Percentiles rank a stretch among this genome's conserved stretches.
Evolutionary conservation across 176 grass and related monocot genomes (phyloP).

Genomic region (Ensete ventricosum): DNA sequence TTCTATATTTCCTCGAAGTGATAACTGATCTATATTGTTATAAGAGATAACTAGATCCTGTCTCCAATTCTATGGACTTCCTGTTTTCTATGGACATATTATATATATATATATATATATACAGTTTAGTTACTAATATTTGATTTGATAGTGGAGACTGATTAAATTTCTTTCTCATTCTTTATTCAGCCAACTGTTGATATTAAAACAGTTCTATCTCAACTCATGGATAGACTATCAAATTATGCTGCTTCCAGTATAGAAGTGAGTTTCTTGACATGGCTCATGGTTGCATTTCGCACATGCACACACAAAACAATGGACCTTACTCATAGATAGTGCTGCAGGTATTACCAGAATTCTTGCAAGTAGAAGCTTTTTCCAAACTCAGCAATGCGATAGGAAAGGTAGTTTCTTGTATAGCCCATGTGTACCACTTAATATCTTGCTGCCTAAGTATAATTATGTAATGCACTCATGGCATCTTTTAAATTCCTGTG

Average conservation of each 20-base stretch:
- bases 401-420: slow-evolving; percentile 54
- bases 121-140: background rate
- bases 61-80: background rate
- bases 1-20: no score
- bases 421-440: background rate
- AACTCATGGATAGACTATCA: slow-evolving; percentile 93
- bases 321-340: slow-evolving; percentile 39
- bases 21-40: no score
- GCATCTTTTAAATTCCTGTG: background rate
- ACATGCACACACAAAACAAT: background rate
- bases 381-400: slow-evolving; percentile 88
- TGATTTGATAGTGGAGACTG: slow-evolving; percentile 5
- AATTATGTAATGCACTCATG: background rate
- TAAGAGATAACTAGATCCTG: background rate
- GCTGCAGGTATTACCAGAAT: slow-evolving; percentile 85
- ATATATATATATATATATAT: background rate
- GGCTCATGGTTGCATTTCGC: background rate
- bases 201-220: slow-evolving; percentile 96
- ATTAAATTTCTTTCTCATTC: slow-evolving; percentile 20
- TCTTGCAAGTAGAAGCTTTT: slow-evolving; percentile 99
- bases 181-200: slow-evolving; percentile 83
- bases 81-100: background rate
- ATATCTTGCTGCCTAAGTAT: background rate
- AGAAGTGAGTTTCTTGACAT: slow-evolving; percentile 46
- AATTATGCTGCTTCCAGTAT: slow-evolving; percentile 84